Conservation (phyloP, 305 asterid genomes). For the Petunia hybrid region DNA sequence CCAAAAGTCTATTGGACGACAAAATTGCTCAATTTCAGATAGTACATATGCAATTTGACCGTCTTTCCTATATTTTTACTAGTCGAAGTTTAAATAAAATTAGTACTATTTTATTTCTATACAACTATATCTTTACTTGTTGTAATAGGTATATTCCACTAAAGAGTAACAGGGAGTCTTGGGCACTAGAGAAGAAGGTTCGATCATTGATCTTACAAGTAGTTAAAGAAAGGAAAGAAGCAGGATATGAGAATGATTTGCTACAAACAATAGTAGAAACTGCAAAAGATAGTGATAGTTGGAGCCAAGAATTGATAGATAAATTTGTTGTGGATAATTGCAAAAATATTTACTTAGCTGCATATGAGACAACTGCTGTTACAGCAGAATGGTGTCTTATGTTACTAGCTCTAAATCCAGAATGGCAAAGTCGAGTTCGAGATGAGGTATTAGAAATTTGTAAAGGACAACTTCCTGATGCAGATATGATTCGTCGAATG, state of each 20-base stretch:
- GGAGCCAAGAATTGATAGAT: neutral
- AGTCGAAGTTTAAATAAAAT: too few species aligned
- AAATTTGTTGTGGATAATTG: slow-evolving; percentile 25
- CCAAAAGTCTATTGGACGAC: too few species aligned
- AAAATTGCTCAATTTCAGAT: too few species aligned
- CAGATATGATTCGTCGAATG: slow-evolving; percentile 40
- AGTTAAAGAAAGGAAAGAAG: slow-evolving; percentile 29
- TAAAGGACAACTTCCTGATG: slow-evolving; percentile 40
- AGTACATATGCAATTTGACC: too few species aligned
- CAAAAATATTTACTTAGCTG: slow-evolving; percentile 37
- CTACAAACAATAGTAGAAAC: slow-evolving; percentile 30
- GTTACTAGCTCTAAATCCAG: slow-evolving; percentile 42
- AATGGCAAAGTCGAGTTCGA: slow-evolving; percentile 41
- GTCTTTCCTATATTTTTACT: too few species aligned
- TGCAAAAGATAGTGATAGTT: neutral
- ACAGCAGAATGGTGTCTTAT: slow-evolving; percentile 47
- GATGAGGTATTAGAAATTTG: slow-evolving; percentile 39
- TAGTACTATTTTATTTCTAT: too few species aligned
- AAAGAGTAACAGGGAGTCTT: slow-evolving; percentile 30
- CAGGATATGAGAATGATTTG: slow-evolving; percentile 26
- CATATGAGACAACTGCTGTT: slow-evolving; percentile 46
- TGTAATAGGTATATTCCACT: slow-evolving; percentile 24
- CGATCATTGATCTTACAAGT: slow-evolving; percentile 23
- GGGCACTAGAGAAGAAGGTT: slow-evolving; percentile 30
- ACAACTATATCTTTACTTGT: too few species aligned